Conservation (phyloP, 345 rosid genomes). For the Carallia brachiata region DNA sequence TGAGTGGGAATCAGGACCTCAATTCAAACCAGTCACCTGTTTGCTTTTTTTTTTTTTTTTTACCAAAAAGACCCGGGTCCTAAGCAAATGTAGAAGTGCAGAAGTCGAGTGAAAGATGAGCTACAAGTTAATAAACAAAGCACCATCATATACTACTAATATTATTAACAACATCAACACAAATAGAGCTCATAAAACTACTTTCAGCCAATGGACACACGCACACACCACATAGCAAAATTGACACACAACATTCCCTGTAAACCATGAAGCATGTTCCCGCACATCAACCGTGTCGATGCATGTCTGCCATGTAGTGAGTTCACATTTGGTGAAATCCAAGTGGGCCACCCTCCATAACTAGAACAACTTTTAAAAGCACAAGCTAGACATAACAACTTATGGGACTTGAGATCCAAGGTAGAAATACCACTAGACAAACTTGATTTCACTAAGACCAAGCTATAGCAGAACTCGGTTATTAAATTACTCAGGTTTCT, state of each 20-base stretch:
- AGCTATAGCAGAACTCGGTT: background rate
- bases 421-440: constrained; percentile 1
- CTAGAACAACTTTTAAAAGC: background rate
- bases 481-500: constrained; percentile 23
- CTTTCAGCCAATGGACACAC: background rate
- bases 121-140: background rate
- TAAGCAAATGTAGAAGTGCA: no score
- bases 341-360: constrained; percentile 3
- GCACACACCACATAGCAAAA: background rate
- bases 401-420: constrained; percentile 8
- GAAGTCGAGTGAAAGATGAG: background rate
- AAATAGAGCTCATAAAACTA: background rate
- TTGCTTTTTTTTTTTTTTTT: no score
- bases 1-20: no score
- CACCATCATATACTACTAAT: background rate
- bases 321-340: background rate
- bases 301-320: constrained; percentile 6
- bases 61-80: no score
- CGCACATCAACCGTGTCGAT: background rate
- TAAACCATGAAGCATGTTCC: background rate
- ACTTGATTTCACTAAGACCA: background rate
- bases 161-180: background rate
- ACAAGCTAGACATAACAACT: background rate
- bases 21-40: no score
- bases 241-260: background rate